Conservation (phyloP, 169 alveolate genomes). For the Plasmodium blacklocki region DNA sequence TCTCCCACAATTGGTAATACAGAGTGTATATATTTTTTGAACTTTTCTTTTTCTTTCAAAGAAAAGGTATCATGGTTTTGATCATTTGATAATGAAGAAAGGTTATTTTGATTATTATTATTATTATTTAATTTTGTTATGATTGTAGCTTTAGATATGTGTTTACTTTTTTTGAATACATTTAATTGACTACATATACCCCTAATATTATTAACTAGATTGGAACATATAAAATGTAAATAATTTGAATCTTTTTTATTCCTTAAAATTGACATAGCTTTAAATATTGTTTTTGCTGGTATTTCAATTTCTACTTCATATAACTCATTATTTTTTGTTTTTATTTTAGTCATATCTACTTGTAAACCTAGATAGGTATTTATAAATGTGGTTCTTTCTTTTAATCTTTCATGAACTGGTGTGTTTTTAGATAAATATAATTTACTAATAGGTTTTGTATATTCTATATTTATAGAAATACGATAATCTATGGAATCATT, state of each 20-base stretch:
- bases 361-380: constrained; percentile 64
- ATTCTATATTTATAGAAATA: constrained; percentile 58
- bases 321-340: constrained; percentile 32
- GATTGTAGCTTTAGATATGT: constrained; percentile 1
- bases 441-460: constrained; percentile 58
- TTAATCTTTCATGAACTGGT: constrained; percentile 68
- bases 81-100: neutral
- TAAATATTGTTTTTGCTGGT: constrained; percentile 55
- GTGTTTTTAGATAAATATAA: constrained; percentile 41
- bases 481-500: constrained; percentile 62
- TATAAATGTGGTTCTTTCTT: constrained; percentile 62
- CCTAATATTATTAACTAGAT: constrained; percentile 51
- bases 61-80: neutral
- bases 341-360: constrained; percentile 62
- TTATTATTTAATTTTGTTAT: neutral
- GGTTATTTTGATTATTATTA: no score
- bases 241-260: constrained; percentile 73
- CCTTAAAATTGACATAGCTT: constrained; percentile 70
- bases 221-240: constrained; percentile 70
- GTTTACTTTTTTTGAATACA: constrained; percentile 18
- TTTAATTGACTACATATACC: constrained; percentile 57
- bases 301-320: constrained; percentile 75
- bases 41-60: constrained; percentile 22
- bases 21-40: constrained; percentile 46
- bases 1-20: constrained; percentile 63